phyloP scores from a whole-genome alignment of 805 yeast genomes.

The Naumovozyma castellii region DNA sequence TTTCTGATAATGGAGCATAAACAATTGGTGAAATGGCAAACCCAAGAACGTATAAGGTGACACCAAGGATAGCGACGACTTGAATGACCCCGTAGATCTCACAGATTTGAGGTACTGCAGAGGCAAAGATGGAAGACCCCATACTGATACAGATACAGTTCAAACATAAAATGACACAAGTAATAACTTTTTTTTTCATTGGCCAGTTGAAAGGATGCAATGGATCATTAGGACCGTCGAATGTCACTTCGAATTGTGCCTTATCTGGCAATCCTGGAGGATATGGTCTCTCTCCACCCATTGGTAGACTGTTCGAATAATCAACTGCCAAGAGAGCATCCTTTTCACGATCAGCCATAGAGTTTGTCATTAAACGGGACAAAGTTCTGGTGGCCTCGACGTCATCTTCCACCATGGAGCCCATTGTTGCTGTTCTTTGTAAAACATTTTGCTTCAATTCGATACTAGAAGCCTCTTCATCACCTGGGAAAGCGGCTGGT shows the following conservation, averaged over 20 bases:
- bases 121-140: constrained; percentile 79
- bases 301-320: constrained; percentile 23
- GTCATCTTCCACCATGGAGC: constrained; percentile 11
- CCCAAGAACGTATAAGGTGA: constrained; percentile 77
- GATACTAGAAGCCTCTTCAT: background rate
- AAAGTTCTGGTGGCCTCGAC: constrained; percentile 8
- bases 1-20: constrained; percentile 84
- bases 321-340: constrained; percentile 4
- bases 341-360: constrained; percentile 7
- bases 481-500: constrained; percentile 2
- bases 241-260: constrained; percentile 54
- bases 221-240: constrained; percentile 74
- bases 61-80: constrained; percentile 62
- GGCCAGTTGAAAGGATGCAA: constrained; percentile 75
- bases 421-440: constrained; percentile 8
- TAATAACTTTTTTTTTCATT: constrained; percentile 33
- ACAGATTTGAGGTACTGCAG: constrained; percentile 43
- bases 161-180: constrained; percentile 40
- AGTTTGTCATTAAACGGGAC: constrained; percentile 10
- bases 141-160: constrained; percentile 47
- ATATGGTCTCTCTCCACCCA: constrained; percentile 60
- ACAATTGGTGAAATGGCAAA: constrained; percentile 87
- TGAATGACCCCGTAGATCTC: constrained; percentile 48
- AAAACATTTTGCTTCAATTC: too few species aligned
- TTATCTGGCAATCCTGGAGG: constrained; percentile 54